phyloP scores from a whole-genome alignment of 768 basidiomycete species.

The Macrolepiota fuliginosa region DNA sequence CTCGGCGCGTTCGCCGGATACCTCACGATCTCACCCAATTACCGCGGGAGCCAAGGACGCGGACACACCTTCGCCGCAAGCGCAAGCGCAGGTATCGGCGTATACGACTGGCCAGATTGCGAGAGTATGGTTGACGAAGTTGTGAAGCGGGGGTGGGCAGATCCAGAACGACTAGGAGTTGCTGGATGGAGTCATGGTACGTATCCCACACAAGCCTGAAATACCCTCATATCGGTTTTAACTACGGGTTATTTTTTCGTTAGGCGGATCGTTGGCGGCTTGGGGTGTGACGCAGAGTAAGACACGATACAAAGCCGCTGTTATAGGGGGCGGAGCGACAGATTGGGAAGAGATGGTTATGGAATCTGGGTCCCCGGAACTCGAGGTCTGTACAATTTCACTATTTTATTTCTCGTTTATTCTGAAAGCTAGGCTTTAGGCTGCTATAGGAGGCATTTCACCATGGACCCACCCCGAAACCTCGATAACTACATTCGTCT shows the following conservation, averaged over 20 bases:
- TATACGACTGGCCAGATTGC: constrained; percentile 31
- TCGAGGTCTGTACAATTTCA: constrained; percentile 23
- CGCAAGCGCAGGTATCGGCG: constrained; percentile 28
- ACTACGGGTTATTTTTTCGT: not conserved
- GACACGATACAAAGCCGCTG: constrained; percentile 31
- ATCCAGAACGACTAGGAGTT: constrained; percentile 27
- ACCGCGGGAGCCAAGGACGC: constrained; percentile 34
- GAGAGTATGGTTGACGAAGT: constrained; percentile 36
- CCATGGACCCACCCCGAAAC: constrained; percentile 25
- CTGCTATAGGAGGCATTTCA: constrained; percentile 26
- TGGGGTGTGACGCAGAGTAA: constrained; percentile 35
- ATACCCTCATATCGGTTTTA: not conserved
- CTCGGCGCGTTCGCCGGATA: constrained; percentile 31
- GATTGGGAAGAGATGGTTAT: constrained; percentile 37
- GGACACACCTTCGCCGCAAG: constrained; percentile 30
- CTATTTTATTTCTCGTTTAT: not conserved
- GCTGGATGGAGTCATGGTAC: constrained; percentile 37
- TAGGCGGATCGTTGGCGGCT: constrained; percentile 32
- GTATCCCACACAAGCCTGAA: not conserved
- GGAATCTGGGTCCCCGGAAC: constrained; percentile 33
- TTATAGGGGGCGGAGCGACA: constrained; percentile 32
- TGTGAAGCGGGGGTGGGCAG: constrained; percentile 28
- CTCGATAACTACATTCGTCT: not conserved
- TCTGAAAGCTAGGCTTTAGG: constrained; percentile 16
- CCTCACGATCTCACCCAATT: constrained; percentile 34